Conservation (phyloP, 169 alveolate species). For the Plasmodium fragile region DNA sequence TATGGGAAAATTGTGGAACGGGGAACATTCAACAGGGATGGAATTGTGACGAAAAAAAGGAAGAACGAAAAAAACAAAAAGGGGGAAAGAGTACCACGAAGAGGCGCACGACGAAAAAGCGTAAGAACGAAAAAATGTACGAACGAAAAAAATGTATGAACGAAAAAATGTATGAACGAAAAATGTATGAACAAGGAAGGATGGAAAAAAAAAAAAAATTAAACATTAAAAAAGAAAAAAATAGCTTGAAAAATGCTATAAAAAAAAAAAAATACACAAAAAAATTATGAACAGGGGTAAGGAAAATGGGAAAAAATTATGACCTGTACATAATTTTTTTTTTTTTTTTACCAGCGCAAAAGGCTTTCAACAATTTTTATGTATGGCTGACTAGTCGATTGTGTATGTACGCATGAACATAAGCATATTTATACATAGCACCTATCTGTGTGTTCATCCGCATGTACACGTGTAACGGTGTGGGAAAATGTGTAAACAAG, state of each 20-base stretch:
- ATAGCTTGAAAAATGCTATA: background rate
- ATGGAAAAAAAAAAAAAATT: background rate
- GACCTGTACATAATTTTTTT: constrained; percentile 1
- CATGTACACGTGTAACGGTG: background rate
- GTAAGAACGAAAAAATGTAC: background rate
- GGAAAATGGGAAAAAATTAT: background rate
- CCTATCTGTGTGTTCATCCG: background rate
- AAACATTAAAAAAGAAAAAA: background rate
- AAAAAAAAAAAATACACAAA: background rate
- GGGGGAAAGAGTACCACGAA: background rate
- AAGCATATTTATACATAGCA: background rate
- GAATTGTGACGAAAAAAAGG: background rate
- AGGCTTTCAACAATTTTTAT: background rate
- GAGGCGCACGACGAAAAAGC: background rate
- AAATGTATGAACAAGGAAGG: background rate
- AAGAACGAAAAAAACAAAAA: background rate
- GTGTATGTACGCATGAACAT: background rate
- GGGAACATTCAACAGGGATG: background rate
- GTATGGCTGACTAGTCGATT: background rate
- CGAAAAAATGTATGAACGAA: background rate
- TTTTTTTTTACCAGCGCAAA: background rate
- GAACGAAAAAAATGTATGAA: background rate
- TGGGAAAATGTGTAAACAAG: background rate
- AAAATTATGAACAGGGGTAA: constrained; percentile 2
- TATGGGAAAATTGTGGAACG: background rate